A percentile compares a stretch with the other conserved stretches of the same genome.
Evolutionary conservation across 1,139 yeast genomes (phyloP).

Genomic region (Zygoascus sp.): DNA sequence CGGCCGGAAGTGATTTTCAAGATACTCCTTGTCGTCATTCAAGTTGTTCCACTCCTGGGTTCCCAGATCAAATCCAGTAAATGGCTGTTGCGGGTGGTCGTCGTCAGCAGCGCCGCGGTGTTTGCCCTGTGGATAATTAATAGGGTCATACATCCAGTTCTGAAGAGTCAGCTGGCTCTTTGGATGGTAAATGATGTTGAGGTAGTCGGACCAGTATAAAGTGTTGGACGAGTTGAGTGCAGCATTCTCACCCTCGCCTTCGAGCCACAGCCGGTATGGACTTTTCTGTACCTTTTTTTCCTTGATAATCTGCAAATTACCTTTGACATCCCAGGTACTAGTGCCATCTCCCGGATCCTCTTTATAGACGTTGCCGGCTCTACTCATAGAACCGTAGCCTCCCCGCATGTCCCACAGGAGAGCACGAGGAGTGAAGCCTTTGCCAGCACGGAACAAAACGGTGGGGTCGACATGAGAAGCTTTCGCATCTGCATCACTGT

Average conservation of each 20-base stretch:
- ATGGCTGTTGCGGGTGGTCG: slow-evolving; percentile 28
- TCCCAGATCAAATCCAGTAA: slow-evolving; percentile 47
- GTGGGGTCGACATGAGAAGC: slow-evolving; percentile 43
- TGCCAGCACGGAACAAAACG: slow-evolving; percentile 44
- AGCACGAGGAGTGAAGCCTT: slow-evolving; percentile 75
- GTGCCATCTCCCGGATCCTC: slow-evolving; percentile 20
- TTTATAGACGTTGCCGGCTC: slow-evolving; percentile 26
- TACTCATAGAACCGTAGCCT: slow-evolving; percentile 34
- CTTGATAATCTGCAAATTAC: slow-evolving; percentile 16
- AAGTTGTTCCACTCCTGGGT: slow-evolving; percentile 42
- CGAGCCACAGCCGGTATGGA: slow-evolving; percentile 60
- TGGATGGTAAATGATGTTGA: slow-evolving; percentile 65
- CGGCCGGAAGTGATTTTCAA: slow-evolving; percentile 56
- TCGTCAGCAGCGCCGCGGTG: slow-evolving; percentile 29
- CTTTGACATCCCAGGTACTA: slow-evolving; percentile 16
- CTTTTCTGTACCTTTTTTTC: slow-evolving; percentile 41
- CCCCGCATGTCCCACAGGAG: slow-evolving; percentile 65
- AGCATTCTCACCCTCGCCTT: slow-evolving; percentile 38
- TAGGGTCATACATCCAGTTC: slow-evolving; percentile 52
- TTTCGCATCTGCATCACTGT: slow-evolving; percentile 35
- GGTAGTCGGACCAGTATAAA: slow-evolving; percentile 77
- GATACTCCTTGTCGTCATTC: slow-evolving; percentile 42
- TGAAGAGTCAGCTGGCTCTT: slow-evolving; percentile 48
- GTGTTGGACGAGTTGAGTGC: slow-evolving; percentile 44
- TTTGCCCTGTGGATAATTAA: slow-evolving; percentile 39